Conservation (phyloP, 2,329 filamentous ascomycete species). For the Curvularia lunata region DNA sequence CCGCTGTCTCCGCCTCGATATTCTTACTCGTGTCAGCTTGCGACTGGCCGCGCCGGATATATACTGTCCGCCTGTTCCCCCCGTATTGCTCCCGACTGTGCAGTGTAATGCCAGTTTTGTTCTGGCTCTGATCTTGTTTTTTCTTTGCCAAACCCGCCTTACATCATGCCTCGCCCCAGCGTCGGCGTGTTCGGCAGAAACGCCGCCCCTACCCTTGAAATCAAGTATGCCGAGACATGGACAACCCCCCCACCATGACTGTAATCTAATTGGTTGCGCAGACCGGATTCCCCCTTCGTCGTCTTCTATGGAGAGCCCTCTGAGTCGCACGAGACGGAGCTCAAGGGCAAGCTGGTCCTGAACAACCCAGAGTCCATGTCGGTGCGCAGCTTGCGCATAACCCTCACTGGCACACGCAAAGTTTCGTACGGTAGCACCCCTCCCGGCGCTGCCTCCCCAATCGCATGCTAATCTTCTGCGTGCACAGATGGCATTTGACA, state of each 20-base stretch:
- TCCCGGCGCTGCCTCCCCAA: background rate
- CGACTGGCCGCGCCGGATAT: constrained; percentile 3
- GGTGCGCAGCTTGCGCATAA: constrained; percentile 55
- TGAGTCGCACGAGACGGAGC: constrained; percentile 53
- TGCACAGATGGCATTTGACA: constrained; percentile 44
- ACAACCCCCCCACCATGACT: constrained; percentile 6
- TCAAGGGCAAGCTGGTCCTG: constrained; percentile 56
- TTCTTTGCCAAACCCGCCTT: constrained; percentile 11
- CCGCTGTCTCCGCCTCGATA: background rate
- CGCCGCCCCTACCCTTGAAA: constrained; percentile 49
- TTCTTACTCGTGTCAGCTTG: constrained; percentile 10
- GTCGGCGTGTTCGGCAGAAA: constrained; percentile 46
- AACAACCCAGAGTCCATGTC: constrained; percentile 56
- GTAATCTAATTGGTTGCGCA: constrained; percentile 21
- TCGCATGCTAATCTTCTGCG: constrained; percentile 21
- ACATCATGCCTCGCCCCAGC: constrained; percentile 44
- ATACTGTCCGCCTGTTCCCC: background rate
- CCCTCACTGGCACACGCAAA: constrained; percentile 56
- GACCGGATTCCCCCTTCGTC: constrained; percentile 56
- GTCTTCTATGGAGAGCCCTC: constrained; percentile 58
- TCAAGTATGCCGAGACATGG: constrained; percentile 46
- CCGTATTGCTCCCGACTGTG: background rate
- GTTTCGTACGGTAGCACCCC: constrained; percentile 48
- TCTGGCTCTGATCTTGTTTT: constrained; percentile 11
- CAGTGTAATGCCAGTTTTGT: constrained; percentile 16